A percentile compares a stretch with the other conserved stretches of the same genome.
phyloP scores from a whole-genome alignment of 2,329 filamentous ascomycete species.

The Sarocladiaceae sp. region DNA sequence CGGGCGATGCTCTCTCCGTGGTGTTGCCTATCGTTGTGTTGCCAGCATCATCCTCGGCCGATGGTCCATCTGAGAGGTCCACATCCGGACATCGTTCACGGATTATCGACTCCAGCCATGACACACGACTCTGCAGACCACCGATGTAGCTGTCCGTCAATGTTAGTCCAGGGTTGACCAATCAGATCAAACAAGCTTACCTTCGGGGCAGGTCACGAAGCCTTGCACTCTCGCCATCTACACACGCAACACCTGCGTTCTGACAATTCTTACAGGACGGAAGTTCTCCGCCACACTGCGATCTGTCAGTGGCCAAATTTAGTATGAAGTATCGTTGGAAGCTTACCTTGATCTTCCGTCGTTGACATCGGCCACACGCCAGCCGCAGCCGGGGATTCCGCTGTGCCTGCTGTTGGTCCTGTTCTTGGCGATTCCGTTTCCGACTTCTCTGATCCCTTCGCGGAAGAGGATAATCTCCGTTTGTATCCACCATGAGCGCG shows the following conservation, averaged over 20 bases:
- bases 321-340: background rate
- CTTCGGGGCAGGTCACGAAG: constrained; percentile 36
- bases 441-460: too few relatives aligned
- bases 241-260: constrained; percentile 35
- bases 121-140: constrained; percentile 34
- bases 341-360: constrained; percentile 43
- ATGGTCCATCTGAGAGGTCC: constrained; percentile 24
- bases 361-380: constrained; percentile 35
- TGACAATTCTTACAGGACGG: constrained; percentile 39
- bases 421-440: background rate
- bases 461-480: background rate
- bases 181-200: constrained; percentile 21
- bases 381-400: constrained; percentile 24
- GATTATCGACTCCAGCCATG: constrained; percentile 43
- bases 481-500: constrained; percentile 1
- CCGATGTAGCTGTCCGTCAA: constrained; percentile 21
- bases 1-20: background rate
- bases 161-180: background rate
- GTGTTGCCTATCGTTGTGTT: background rate
- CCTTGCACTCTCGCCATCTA: constrained; percentile 38
- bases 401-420: constrained; percentile 14
- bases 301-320: background rate
- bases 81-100: constrained; percentile 36
- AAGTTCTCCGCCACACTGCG: constrained; percentile 38
- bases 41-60: background rate